Percentiles rank a stretch among this genome's conserved stretches.
Conservation (phyloP, 352 stramenopile species). For the Globisporangium splendens region DNA sequence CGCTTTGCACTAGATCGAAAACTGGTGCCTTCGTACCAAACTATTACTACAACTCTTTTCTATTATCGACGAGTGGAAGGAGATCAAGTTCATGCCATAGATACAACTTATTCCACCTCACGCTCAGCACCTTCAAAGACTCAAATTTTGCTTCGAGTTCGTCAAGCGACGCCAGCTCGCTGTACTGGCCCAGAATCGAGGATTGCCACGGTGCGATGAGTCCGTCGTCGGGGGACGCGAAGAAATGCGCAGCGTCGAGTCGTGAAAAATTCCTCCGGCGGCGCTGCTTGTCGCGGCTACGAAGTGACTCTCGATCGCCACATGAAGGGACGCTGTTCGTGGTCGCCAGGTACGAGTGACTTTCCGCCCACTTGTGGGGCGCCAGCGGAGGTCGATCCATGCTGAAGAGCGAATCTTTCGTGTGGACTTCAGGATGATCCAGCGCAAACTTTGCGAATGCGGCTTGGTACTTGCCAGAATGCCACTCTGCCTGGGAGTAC, state of each 20-base stretch:
- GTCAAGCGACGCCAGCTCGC: constrained; percentile 22
- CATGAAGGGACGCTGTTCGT: constrained; percentile 31
- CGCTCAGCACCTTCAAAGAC: constrained; percentile 21
- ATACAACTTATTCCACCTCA: too few relatives aligned
- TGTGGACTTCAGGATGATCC: constrained; percentile 21
- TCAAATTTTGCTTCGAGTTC: constrained; percentile 31
- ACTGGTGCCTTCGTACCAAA: too few relatives aligned
- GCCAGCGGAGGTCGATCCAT: constrained; percentile 22
- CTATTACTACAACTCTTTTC: too few relatives aligned
- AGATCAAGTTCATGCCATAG: too few relatives aligned
- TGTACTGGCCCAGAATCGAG: constrained; percentile 35
- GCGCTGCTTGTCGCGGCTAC: constrained; percentile 16
- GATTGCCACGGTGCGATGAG: too few relatives aligned
- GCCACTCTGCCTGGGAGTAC: constrained; percentile 21
- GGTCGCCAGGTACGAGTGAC: constrained; percentile 32
- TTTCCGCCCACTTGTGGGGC: constrained; percentile 20
- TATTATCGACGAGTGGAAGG: too few relatives aligned
- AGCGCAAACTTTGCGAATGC: constrained; percentile 28
- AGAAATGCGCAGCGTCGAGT: constrained; percentile 41
- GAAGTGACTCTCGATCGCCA: constrained; percentile 8
- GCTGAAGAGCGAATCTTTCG: constrained; percentile 35
- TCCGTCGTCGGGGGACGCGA: constrained; percentile 44
- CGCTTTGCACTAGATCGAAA: too few relatives aligned
- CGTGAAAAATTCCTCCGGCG: constrained; percentile 43
- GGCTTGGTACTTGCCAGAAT: constrained; percentile 36